These are phyloP conservation scores for Dovyalis caffra DNA, from an alignment of 345 rosid species.

Conservation along the genomic window DNA sequence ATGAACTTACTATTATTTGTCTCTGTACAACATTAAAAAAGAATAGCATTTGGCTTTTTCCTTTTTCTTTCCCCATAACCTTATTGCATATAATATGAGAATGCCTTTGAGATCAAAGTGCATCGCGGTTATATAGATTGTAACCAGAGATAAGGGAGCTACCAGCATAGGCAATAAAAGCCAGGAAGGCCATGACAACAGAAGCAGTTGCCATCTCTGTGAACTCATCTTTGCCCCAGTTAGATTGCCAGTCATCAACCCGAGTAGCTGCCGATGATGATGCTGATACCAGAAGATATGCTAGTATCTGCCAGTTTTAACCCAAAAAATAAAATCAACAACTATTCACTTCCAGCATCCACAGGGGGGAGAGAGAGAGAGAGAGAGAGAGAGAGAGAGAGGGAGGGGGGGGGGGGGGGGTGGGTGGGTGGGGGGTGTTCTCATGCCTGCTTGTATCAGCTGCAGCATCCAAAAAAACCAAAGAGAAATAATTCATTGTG, in stretches of 20 bases:
- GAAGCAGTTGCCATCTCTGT: slow-evolving; percentile 94
- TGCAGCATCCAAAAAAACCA: background rate
- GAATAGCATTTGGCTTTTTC: background rate
- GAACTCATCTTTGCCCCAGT: slow-evolving; percentile 99
- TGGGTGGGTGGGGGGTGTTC: no score
- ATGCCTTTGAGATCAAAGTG: slow-evolving; percentile 24
- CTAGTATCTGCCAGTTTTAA: slow-evolving; percentile 55
- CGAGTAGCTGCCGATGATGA: slow-evolving; percentile 93
- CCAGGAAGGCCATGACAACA: slow-evolving; percentile 69
- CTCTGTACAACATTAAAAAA: slow-evolving; percentile 21
- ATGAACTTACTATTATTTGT: background rate
- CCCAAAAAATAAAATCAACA: background rate
- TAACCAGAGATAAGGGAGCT: slow-evolving; percentile 83
- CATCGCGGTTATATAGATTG: slow-evolving; percentile 46
- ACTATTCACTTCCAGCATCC: slow-evolving; percentile 1
- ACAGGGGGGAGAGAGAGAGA: no score
- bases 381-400: no score
- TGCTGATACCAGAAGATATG: slow-evolving; percentile 87
- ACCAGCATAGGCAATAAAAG: slow-evolving; percentile 69
- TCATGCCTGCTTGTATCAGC: background rate
- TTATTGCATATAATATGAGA: background rate
- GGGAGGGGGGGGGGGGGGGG: no score
- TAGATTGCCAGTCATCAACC: slow-evolving; percentile 89
- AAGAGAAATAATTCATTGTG: background rate
- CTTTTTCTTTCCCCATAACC: background rate